Percentiles rank a stretch among this genome's conserved stretches.
Conservation (phyloP, 1,284 basidiomycete genomes). For the Pterulicium gracile region DNA sequence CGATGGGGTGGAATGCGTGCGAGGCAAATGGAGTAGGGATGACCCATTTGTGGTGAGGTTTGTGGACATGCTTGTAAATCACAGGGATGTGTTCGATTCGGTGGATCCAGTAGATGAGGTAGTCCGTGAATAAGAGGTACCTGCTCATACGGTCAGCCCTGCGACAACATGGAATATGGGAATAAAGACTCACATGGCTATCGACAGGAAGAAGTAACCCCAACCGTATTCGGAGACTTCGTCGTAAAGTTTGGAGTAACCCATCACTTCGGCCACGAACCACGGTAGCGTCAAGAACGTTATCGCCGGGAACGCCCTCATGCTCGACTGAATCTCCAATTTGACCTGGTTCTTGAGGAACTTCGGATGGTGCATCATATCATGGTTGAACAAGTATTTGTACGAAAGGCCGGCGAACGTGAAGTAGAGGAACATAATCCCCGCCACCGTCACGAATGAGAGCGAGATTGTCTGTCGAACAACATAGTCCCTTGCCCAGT, state of each 20-base stretch:
- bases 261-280: slow-evolving; percentile 90
- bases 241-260: slow-evolving; percentile 76
- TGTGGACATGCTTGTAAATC: slow-evolving; percentile 88
- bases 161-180: slow-evolving; percentile 1
- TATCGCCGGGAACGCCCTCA: slow-evolving; percentile 77
- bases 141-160: slow-evolving; percentile 21
- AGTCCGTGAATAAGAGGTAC: slow-evolving; percentile 89
- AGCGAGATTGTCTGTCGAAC: slow-evolving; percentile 77
- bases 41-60: slow-evolving; percentile 98
- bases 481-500: slow-evolving; percentile 74
- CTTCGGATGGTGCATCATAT: slow-evolving; percentile 92
- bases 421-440: slow-evolving; percentile 81
- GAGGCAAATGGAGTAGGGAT: slow-evolving; percentile 95
- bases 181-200: slow-evolving; percentile 42
- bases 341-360: slow-evolving; percentile 85
- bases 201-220: slow-evolving; percentile 50
- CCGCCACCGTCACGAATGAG: slow-evolving; percentile 63
- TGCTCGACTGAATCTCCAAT: slow-evolving; percentile 71
- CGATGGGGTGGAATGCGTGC: slow-evolving; percentile 94
- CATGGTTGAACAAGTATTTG: slow-evolving; percentile 85
- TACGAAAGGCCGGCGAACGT: slow-evolving; percentile 80
- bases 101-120: slow-evolving; percentile 90
- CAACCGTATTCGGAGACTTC: slow-evolving; percentile 65
- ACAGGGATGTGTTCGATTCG: slow-evolving; percentile 81
- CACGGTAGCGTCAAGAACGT: slow-evolving; percentile 81